Evolutionary conservation across 2,329 filamentous ascomycete genomes (phyloP).

Genomic region (Ophiostoma himal-ulmi): DNA sequence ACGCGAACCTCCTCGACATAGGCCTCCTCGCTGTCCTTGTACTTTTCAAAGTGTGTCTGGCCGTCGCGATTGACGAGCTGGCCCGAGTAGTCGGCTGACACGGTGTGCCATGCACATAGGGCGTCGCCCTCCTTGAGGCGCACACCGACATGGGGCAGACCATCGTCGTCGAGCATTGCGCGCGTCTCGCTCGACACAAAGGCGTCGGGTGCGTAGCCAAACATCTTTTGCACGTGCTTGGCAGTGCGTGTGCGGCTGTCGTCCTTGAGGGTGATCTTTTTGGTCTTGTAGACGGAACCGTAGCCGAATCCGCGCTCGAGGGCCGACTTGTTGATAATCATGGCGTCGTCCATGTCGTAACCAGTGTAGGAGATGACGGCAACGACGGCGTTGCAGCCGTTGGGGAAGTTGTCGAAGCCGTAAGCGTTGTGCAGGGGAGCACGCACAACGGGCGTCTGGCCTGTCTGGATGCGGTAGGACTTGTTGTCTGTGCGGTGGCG

Average conservation of each 20-base stretch:
- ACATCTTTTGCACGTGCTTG: slow-evolving; percentile 71
- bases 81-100: slow-evolving; percentile 71
- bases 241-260: slow-evolving; percentile 61
- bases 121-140: slow-evolving; percentile 74
- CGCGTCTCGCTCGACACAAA: slow-evolving; percentile 65
- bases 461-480: slow-evolving; percentile 87
- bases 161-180: slow-evolving; percentile 75
- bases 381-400: slow-evolving; percentile 90
- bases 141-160: slow-evolving; percentile 73
- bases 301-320: slow-evolving; percentile 94
- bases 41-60: slow-evolving; percentile 80
- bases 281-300: slow-evolving; percentile 96
- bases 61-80: slow-evolving; percentile 81
- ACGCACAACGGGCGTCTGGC: slow-evolving; percentile 89
- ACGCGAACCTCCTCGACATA: slow-evolving; percentile 91
- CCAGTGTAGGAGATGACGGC: slow-evolving; percentile 98
- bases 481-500: slow-evolving; percentile 95
- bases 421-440: slow-evolving; percentile 92
- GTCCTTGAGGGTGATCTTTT: slow-evolving; percentile 81
- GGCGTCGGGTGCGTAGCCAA: slow-evolving; percentile 80
- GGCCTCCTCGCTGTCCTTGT: slow-evolving; percentile 84
- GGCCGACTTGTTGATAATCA: slow-evolving; percentile 97
- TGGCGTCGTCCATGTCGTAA: slow-evolving; percentile 99
- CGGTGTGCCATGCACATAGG: slow-evolving; percentile 83
- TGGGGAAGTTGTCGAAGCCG: slow-evolving; percentile 95